Evolutionary conservation across 1,284 basidiomycete species (phyloP), one percentile per base, ranked within the genome.

Genomic region (Marasmius tenuissimus): DNA sequence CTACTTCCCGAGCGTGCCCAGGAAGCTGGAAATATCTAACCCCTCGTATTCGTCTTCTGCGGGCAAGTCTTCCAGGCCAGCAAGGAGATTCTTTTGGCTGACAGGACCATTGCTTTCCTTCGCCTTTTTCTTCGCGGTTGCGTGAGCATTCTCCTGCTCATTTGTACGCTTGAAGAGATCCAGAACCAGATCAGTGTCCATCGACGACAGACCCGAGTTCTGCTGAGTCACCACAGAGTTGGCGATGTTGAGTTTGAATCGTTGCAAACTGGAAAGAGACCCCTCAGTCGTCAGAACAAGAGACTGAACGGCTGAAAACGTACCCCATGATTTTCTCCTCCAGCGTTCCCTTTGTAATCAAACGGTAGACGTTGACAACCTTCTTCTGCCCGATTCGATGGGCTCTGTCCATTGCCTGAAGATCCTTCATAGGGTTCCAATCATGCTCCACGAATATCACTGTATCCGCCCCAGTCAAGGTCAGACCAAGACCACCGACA

Each of bases 241-340:
- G 18, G 97, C 97, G 68, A 99, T 96, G 72, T 99, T 98, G 67
- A 99, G 82, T 76, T 99, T 99, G 86, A 99, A 99, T 57, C 96
- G 91, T 84, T 99, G 97, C 67, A 98, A 74, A 53, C 95, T 96
- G 67, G 7, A 58, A 61, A 45, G 45, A 16, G 16, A 57, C 72
- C 42, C 72, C 65, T 54, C 60, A 64, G 59, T 55, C 65, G 47
- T 58, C 38, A 53, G 53, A 63, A 38, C 52, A 40, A 47, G 58
- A 34, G 35, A 22, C 20, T 20, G 48, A 14, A 45, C 40, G 62
- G n/a, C 58, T 60, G 35, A 42, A 40, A 40, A 37, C 91, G 65
- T 73, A 96, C 93, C 97, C 97, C 97, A 99, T 99, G 70, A 99
- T 99, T 78, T 98, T 98, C 75, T 99, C 97, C 76, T 99, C 97